Evolutionary conservation across 2,329 filamentous ascomycete species (phyloP).

Genomic region (Pseudopithomyces maydicus): DNA sequence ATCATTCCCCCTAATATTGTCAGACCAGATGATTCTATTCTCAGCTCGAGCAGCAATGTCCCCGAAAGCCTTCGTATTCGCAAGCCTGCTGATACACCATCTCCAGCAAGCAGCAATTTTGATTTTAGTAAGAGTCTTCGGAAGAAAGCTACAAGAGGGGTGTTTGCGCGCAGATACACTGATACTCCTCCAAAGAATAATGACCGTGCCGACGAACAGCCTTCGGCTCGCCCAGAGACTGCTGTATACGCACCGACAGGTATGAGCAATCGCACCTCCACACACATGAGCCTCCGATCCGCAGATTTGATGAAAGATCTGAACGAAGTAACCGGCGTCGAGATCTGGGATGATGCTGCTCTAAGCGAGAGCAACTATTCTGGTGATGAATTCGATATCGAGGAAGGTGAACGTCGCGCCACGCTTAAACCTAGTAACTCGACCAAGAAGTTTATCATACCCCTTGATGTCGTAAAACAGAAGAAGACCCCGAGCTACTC

Average conservation of each 20-base stretch:
- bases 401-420: conserved; percentile 26
- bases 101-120: conserved; percentile 11
- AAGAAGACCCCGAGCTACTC: conserved; percentile 21
- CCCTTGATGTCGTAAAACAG: conserved; percentile 24
- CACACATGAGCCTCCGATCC: conserved; percentile 24
- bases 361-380: conserved; percentile 39
- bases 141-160: conserved; percentile 21
- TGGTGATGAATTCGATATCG: conserved; percentile 32
- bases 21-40: conserved; percentile 22
- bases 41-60: conserved; percentile 9
- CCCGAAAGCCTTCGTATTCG: conserved; percentile 14
- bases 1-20: conserved; percentile 19
- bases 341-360: conserved; percentile 37
- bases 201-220: conserved; percentile 20
- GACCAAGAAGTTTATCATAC: conserved; percentile 24
- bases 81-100: conserved; percentile 18
- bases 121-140: conserved; percentile 32
- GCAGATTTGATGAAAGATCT: conserved; percentile 28
- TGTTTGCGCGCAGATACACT: conserved; percentile 18
- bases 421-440: conserved; percentile 29
- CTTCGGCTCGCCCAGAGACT: conserved; percentile 21
- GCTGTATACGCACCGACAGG: conserved; percentile 12
- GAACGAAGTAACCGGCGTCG: conserved; percentile 28
- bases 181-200: conserved; percentile 7
- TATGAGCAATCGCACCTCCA: conserved; percentile 20